Evolutionary conservation across 2,329 filamentous ascomycete species (phyloP).

Genomic region (Pseudogymnoascus sp.): DNA sequence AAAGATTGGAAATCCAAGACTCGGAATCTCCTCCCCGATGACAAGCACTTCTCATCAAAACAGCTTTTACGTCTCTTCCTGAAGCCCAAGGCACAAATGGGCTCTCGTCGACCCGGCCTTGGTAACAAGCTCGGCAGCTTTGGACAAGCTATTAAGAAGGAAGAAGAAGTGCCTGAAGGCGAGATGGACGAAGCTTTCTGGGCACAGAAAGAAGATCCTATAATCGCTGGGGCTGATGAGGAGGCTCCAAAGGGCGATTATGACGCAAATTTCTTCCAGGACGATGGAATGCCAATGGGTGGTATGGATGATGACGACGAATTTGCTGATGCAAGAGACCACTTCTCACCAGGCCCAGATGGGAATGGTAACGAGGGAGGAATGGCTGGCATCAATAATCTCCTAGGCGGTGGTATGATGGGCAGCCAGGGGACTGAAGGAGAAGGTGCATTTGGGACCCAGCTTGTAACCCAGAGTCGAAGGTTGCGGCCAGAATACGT

Average conservation of each 20-base stretch:
- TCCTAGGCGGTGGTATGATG: conserved; percentile 43
- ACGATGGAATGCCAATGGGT: conserved; percentile 64
- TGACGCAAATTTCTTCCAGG: conserved; percentile 95
- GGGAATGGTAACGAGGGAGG: conserved; percentile 36
- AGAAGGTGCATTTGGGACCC: conserved; percentile 49
- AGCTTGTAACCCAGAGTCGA: conserved; percentile 56
- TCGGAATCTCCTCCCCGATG: conserved; percentile 85
- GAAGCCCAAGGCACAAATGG: conserved; percentile 83
- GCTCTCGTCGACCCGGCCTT: conserved; percentile 50
- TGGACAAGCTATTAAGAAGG: conserved; percentile 34
- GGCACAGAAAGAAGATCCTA: conserved; percentile 58
- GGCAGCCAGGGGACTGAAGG: conserved; percentile 34
- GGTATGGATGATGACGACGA: conserved; percentile 56
- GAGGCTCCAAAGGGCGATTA: conserved; percentile 66
- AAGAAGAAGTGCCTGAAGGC: conserved; percentile 52
- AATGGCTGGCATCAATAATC: conserved; percentile 40
- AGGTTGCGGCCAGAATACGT: conserved; percentile 59
- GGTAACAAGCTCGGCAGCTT: conserved; percentile 35
- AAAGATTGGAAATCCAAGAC: conserved; percentile 94
- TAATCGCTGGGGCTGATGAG: conserved; percentile 43
- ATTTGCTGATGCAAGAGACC: conserved; percentile 73
- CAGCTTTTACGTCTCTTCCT: conserved; percentile 84
- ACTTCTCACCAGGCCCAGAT: conserved; percentile 60
- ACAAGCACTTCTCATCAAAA: conserved; percentile 96
- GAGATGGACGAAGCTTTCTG: conserved; percentile 96